Conservation (phyloP, 225 moss, liverwort and hornwort genomes). For the Antitrichia curtipendula region DNA sequence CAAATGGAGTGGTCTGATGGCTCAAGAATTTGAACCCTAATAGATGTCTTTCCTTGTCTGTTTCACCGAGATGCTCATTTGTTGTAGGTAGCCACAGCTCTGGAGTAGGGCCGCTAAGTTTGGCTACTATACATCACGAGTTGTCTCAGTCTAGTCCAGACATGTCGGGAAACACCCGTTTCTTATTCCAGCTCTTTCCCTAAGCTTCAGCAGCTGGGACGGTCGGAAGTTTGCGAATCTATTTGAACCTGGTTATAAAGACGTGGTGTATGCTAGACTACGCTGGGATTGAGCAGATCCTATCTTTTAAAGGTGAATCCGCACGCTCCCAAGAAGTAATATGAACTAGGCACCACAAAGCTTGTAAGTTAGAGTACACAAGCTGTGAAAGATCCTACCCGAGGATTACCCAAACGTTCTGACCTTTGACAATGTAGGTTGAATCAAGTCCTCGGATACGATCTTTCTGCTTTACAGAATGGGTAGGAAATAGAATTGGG, state of each 20-base stretch:
- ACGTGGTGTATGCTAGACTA: slow-evolving; percentile 8
- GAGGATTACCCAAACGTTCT: slow-evolving; percentile 6
- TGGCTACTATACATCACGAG: background rate
- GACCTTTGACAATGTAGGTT: background rate
- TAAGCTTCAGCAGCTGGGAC: slow-evolving; percentile 18
- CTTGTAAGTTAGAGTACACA: background rate
- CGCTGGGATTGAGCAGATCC: background rate
- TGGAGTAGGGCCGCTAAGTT: background rate
- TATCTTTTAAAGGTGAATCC: background rate
- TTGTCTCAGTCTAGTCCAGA: background rate
- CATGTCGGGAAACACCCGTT: background rate
- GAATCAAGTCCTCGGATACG: slow-evolving; percentile 12
- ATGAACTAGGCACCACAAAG: background rate
- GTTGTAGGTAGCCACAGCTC: background rate
- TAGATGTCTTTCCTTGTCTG: background rate
- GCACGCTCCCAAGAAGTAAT: background rate
- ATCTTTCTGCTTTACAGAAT: slow-evolving; percentile 9
- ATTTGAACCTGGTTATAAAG: background rate
- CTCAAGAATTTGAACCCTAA: background rate
- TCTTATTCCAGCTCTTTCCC: slow-evolving; percentile 41
- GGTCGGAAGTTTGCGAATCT: slow-evolving; percentile 14
- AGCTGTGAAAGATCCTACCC: slow-evolving; percentile 19
- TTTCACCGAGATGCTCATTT: background rate
- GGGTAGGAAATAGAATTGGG: background rate
- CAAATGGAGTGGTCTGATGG: background rate